Conservation (phyloP, 768 basidiomycete species). For the Lepiota subincarnata region DNA sequence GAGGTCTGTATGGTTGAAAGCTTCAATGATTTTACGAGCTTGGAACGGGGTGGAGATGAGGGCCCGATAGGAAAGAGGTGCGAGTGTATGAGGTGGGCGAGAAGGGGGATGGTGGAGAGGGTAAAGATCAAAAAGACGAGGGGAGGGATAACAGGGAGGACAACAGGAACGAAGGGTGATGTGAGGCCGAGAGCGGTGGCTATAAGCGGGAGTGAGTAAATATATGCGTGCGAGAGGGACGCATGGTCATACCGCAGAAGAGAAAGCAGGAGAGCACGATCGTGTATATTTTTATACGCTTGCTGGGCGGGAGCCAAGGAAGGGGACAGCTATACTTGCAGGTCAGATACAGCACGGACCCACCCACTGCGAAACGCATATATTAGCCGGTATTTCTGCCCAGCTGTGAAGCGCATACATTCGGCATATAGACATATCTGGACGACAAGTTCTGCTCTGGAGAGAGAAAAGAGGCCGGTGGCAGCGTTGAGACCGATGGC, state of each 20-base stretch:
- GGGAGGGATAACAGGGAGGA: constrained; percentile 1
- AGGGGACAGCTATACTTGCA: neutral
- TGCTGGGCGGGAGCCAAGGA: constrained; percentile 2
- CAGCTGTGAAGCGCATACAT: neutral
- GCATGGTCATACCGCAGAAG: constrained; percentile 1
- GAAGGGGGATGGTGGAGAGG: constrained; percentile 5
- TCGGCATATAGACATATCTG: constrained; percentile 1
- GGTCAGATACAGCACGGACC: neutral
- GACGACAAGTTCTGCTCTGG: neutral
- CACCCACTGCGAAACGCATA: neutral
- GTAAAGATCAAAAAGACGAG: constrained; percentile 8
- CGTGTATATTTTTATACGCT: neutral
- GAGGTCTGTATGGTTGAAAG: neutral
- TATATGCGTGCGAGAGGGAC: neutral
- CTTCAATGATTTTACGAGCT: neutral
- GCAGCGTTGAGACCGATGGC: neutral
- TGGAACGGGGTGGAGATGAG: neutral
- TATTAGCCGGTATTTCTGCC: neutral
- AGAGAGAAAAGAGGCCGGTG: neutral
- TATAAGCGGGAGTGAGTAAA: neutral
- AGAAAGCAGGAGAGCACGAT: constrained; percentile 4
- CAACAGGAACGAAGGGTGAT: neutral
- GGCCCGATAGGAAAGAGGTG: neutral
- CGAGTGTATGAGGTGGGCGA: neutral
- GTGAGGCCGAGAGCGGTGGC: neutral